These are phyloP conservation scores for Diaporthe helianthi DNA, from an alignment of 2,329 filamentous ascomycete species.

Conservation along the genomic window DNA sequence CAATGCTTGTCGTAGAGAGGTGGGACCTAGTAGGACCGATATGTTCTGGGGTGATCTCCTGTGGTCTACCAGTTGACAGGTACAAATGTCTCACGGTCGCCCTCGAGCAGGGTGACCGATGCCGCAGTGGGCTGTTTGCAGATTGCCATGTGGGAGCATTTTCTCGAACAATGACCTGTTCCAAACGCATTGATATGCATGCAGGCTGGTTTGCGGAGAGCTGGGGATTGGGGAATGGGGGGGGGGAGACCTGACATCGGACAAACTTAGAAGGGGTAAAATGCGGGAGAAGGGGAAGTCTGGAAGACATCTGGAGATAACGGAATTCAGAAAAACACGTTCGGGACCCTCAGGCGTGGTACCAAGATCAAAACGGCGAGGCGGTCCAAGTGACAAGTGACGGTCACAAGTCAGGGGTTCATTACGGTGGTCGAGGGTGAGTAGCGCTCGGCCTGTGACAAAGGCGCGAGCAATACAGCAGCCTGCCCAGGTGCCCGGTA, in stretches of 20 bases:
- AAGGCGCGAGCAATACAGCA: slow-evolving; percentile 11
- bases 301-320: slow-evolving; percentile 23
- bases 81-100: neutral
- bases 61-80: no score
- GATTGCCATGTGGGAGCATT: slow-evolving; percentile 21
- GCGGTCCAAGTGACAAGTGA: no score
- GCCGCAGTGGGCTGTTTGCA: neutral
- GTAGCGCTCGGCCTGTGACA: neutral
- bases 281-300: slow-evolving; percentile 17
- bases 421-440: neutral
- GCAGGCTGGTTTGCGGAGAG: slow-evolving; percentile 37
- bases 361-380: slow-evolving; percentile 9
- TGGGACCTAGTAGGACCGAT: slow-evolving; percentile 3
- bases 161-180: slow-evolving; percentile 19
- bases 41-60: neutral
- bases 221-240: slow-evolving; percentile 35
- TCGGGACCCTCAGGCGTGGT: slow-evolving; percentile 4
- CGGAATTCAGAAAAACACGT: neutral
- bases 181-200: slow-evolving; percentile 8
- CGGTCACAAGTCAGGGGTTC: slow-evolving; percentile 13
- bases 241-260: slow-evolving; percentile 27
- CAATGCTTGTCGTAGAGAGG: neutral
- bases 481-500: no score
- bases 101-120: neutral
- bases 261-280: neutral